phyloP scores from a whole-genome alignment of 2,329 filamentous ascomycete genomes.

The Diaporthe citrichinensis region DNA sequence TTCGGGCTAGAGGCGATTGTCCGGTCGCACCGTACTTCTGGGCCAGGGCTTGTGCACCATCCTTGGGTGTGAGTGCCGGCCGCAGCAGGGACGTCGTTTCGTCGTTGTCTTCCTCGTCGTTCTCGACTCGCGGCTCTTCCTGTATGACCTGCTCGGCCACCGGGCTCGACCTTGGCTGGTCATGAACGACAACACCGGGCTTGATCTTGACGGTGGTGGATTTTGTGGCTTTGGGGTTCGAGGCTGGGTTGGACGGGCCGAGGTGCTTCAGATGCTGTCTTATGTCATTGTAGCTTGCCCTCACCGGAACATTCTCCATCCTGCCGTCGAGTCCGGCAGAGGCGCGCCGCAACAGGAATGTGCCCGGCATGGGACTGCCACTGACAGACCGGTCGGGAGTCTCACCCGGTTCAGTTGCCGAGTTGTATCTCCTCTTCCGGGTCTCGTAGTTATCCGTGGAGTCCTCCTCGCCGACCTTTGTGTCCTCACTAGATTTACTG shows the following conservation, averaged over 20 bases:
- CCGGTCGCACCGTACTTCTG: conserved; percentile 66
- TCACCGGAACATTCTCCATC: conserved; percentile 65
- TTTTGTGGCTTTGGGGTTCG: conserved; percentile 73
- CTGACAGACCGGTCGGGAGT: conserved; percentile 57
- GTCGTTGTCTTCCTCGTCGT: conserved; percentile 47
- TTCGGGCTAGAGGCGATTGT: conserved; percentile 37
- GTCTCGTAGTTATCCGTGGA: conserved; percentile 46
- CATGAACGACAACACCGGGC: conserved; percentile 51
- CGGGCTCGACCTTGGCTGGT: conserved; percentile 44
- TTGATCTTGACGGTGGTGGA: conserved; percentile 79
- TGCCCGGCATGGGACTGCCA: conserved; percentile 64
- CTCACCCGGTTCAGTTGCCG: conserved; percentile 56
- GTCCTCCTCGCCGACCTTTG: conserved; percentile 49
- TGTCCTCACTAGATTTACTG: conserved; percentile 44
- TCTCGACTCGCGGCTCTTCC: conserved; percentile 38
- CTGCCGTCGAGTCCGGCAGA: conserved; percentile 69
- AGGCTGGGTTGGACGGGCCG: conserved; percentile 76
- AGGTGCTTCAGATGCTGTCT: conserved; percentile 75
- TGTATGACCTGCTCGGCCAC: conserved; percentile 44
- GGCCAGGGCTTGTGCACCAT: conserved; percentile 74
- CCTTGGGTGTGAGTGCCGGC: conserved; percentile 71
- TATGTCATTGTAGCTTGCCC: conserved; percentile 74
- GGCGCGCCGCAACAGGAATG: conserved; percentile 71
- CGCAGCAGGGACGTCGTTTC: conserved; percentile 61
- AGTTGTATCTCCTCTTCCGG: conserved; percentile 50